Base-by-base conservation (phyloP, 768 basidiomycete species). In the Trametes maxima region DNA sequence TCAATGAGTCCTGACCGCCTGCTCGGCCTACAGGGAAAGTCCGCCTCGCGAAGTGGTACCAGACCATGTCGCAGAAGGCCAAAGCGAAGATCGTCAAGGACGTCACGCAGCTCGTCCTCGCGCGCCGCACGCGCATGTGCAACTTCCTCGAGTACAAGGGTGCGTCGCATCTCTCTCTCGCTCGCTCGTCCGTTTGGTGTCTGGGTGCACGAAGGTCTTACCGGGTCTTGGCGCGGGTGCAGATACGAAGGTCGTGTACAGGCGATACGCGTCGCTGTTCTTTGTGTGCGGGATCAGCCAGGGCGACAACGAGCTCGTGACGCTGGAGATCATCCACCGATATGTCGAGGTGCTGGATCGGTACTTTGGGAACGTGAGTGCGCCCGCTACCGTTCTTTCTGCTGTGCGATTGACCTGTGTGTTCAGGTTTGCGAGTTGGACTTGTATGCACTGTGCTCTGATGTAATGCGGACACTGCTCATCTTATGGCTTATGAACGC, bases 91-190 rank as follows among this genome's bases (percentile, higher is more conserved):
- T 96, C 70, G 88, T 97, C 65, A 95, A 94, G 76, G 96, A 98
- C 71, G 90, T 98, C 33, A 95, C 94, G 1, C 93, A 95, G 74
- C 83, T 97, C 37, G 94, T 98, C 33, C 80, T 96, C 46, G 91
- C 88, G 53, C 83, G 96, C 52, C 82, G 91, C 60, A 92, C 91
- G 51, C 82, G 90, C 57, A 95, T 94, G 93, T 97, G 94, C 72
- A 98, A 98, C 76, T 90, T 98, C 69, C 75, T 98, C 42, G 96
- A 98, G 73, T 97, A 97, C 80, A 97, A 95, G 79, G 95, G 95
- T 89, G 60, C 66, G 84, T 61, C 2, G 43, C 22, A 33, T 10
- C 25, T 64, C 25, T 24, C 14, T 44, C 1, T 42, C 12, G 7
- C 19, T 13, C n/a, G n/a, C 36, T 37, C 35, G 10, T 19, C 12